Percentiles rank a stretch among this genome's conserved stretches.
Conservation (phyloP, 148 eudicot genomes). For the Persicaria maculosa region DNA sequence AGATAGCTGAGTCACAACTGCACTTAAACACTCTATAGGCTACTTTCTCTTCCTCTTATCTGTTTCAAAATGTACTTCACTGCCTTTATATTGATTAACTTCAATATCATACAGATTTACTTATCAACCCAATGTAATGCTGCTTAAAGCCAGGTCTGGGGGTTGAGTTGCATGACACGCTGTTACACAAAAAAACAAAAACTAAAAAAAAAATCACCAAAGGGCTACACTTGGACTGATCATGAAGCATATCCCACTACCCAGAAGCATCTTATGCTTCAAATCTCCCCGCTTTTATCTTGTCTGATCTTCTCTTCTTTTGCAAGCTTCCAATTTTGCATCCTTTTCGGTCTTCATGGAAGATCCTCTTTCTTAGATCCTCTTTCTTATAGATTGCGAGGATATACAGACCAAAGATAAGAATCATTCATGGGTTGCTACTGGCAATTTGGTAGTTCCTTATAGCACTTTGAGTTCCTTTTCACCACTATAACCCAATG, state of each 20-base stretch:
- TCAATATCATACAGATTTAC: not conserved
- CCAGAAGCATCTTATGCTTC: conserved; percentile 1
- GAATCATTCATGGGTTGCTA: not conserved
- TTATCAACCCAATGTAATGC: no score
- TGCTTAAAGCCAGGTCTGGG: no score
- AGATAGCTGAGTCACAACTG: conserved; percentile 2
- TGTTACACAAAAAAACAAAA: not conserved
- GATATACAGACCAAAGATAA: not conserved
- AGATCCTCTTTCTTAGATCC: not conserved
- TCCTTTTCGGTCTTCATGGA: not conserved
- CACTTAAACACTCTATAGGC: not conserved
- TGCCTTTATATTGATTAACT: not conserved
- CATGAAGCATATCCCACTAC: conserved; percentile 1
- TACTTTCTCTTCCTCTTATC: not conserved
- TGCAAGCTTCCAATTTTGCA: not conserved
- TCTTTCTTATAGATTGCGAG: not conserved
- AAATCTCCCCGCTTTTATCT: not conserved
- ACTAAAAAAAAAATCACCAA: not conserved
- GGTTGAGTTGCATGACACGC: no score
- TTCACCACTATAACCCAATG: no score
- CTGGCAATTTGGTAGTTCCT: not conserved
- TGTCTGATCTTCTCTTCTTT: not conserved
- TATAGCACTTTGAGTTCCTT: not conserved
- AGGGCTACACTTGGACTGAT: not conserved
- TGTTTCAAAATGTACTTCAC: not conserved